Evolutionary conservation across 148 eudicot species (phyloP).

Genomic region (Vaccinium corymbosum): DNA sequence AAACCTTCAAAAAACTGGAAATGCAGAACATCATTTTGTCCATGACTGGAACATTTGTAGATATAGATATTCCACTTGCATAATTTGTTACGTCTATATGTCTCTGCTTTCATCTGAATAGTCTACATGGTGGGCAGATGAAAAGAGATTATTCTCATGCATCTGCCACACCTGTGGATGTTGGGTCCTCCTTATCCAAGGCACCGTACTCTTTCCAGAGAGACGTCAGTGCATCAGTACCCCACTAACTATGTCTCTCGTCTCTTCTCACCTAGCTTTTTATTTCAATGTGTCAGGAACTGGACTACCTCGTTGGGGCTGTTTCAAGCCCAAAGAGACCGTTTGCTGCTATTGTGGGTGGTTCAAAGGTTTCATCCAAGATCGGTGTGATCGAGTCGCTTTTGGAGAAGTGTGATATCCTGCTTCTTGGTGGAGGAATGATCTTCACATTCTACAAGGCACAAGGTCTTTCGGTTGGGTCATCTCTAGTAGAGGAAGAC

Average conservation of each 20-base stretch:
- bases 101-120: background rate
- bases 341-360: conserved; percentile 92
- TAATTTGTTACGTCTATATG: background rate
- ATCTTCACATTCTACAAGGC: conserved; percentile 89
- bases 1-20: background rate
- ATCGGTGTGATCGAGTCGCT: conserved; percentile 86
- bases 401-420: conserved; percentile 74
- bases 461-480: conserved; percentile 85
- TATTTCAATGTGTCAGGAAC: conserved; percentile 46
- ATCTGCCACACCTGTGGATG: background rate
- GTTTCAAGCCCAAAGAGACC: conserved; percentile 84
- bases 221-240: background rate
- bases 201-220: background rate
- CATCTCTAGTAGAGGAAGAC: conserved; percentile 85
- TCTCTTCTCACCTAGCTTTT: background rate
- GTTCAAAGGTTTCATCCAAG: conserved; percentile 82
- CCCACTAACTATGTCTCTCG: background rate
- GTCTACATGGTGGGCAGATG: background rate
- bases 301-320: conserved; percentile 89
- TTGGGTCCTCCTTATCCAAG: background rate
- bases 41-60: background rate
- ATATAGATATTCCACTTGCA: background rate
- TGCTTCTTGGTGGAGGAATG: conserved; percentile 94
- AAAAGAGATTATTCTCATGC: background rate
- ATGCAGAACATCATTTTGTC: background rate